phyloP scores from a whole-genome alignment of 2,329 filamentous ascomycete species.

The Lomentospora prolificans region DNA sequence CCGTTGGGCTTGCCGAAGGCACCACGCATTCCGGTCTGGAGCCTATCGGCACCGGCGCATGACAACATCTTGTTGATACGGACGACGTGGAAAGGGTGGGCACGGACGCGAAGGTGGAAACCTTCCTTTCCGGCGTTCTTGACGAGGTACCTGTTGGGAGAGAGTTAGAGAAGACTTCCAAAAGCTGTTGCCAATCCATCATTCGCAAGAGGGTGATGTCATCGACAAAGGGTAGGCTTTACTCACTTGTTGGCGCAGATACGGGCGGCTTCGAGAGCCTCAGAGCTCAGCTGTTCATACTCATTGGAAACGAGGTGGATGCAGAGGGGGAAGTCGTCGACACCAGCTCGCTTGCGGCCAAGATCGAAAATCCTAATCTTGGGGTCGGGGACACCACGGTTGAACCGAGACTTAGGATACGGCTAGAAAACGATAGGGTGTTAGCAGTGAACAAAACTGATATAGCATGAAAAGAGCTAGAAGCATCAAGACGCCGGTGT shows the following conservation, averaged over 20 bases:
- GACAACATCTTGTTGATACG: constrained; percentile 99
- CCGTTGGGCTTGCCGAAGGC: constrained; percentile 99
- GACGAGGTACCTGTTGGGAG: constrained; percentile 46
- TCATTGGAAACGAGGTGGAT: constrained; percentile 99
- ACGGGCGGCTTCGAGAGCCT: constrained; percentile 98
- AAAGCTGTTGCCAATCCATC: not conserved
- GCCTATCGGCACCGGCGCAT: constrained; percentile 99
- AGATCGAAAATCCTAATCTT: constrained; percentile 98
- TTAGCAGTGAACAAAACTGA: constrained; percentile 9
- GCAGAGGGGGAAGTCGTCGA: constrained; percentile 99
- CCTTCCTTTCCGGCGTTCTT: constrained; percentile 63
- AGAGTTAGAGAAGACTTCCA: not conserved
- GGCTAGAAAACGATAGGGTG: constrained; percentile 42
- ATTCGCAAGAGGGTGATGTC: not conserved
- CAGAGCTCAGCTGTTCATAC: constrained; percentile 99
- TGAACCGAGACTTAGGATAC: constrained; percentile 99
- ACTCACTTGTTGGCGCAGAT: constrained; percentile 95
- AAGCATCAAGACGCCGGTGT: not conserved
- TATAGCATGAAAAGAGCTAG: too few relatives aligned
- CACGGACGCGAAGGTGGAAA: constrained; percentile 70
- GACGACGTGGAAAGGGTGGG: constrained; percentile 99
- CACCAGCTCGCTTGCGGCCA: constrained; percentile 94
- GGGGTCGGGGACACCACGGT: constrained; percentile 89
- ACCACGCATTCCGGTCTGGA: constrained; percentile 99
- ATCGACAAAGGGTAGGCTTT: not conserved